Base-by-base conservation (phyloP, 345 rosid species). In the Moringa oleifera region DNA sequence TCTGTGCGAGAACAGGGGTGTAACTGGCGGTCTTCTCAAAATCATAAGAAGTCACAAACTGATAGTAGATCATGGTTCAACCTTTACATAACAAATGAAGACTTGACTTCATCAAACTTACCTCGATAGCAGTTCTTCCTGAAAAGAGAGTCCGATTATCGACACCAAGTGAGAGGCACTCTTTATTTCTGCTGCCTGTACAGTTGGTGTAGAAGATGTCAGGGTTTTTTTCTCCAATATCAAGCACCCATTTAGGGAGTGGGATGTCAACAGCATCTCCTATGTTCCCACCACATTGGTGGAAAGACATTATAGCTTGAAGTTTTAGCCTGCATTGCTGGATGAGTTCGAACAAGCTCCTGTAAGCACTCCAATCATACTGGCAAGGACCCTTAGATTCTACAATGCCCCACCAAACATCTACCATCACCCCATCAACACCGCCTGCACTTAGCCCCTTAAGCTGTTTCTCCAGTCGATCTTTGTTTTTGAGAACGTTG, bases 261-360 rank as follows among this genome's bases (percentile, higher is more conserved):
- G 95, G 90, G 59, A 92, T 92, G 52, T 72, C 67, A 41, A 89
- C 89, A 25, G n/a, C 70, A 66, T 92, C 95, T 18, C 98, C 95
- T 0, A 92, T 62, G 66, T 92, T 92, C 45, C 95, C 96, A 10
- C 98, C 96, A 46, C 96, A 92, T 53, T 80, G 96, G 68, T 89
- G 96, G 61, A 87, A 85, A 0, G 98, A 89, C 95, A 87, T 89
- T 67, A 85, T 89, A 8, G 88, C 89, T 73, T 89, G 93, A 53
- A 87, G 62, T 59, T 85, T 92, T 24, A 87, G 73, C 20, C 71
- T 84, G 55, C 75, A 74, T 67, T 71, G 58, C 19, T 70, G 77
- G 57, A 88, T 61, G 18, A 86, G 68, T 55, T 76, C 61, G 52
- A 91, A 86, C 58, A 88, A 70, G 76, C 75, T 76, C 75, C 86